These are phyloP conservation scores for Musa itinerans DNA, from an alignment of 176 grass and related monocot genomes.

Conservation along the genomic window DNA sequence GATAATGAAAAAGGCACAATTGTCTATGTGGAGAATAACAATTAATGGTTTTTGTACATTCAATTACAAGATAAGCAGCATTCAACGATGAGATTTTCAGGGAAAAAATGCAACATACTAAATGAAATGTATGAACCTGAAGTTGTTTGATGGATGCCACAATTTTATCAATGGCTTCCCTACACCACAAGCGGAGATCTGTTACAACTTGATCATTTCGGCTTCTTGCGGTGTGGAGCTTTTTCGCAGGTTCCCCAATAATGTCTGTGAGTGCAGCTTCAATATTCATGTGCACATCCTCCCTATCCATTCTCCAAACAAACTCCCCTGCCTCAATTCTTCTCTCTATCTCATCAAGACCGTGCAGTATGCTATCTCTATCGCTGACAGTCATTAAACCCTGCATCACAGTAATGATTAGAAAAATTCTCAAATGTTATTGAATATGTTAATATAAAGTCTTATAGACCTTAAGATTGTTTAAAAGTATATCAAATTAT, in stretches of 20 bases:
- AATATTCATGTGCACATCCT: conserved; percentile 99
- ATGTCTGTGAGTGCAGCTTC: conserved; percentile 84
- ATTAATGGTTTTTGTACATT: neutral
- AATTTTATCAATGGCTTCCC: conserved; percentile 87
- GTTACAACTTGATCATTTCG: conserved; percentile 95
- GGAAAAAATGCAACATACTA: conserved; percentile 4
- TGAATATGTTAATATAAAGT: too few species aligned
- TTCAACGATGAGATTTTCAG: neutral
- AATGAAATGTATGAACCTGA: conserved; percentile 51
- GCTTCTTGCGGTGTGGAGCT: conserved; percentile 87
- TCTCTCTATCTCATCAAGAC: conserved; percentile 79
- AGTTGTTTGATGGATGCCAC: conserved; percentile 65
- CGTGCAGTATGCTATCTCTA: conserved; percentile 65
- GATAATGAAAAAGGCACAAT: neutral
- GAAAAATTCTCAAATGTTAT: too few species aligned
- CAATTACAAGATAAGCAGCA: neutral
- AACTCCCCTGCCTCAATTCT: conserved; percentile 78
- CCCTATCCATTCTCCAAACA: conserved; percentile 75
- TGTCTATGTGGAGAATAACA: neutral
- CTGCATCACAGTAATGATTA: conserved; percentile 30
- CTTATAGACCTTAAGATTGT: too few species aligned
- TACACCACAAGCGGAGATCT: conserved; percentile 87
- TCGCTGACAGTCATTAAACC: conserved; percentile 74
- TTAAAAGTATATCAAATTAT: too few species aligned
- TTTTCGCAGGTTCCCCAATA: conserved; percentile 94